phyloP scores from a whole-genome alignment of 805 yeast genomes.

The Zygosaccharomyces lentus region DNA sequence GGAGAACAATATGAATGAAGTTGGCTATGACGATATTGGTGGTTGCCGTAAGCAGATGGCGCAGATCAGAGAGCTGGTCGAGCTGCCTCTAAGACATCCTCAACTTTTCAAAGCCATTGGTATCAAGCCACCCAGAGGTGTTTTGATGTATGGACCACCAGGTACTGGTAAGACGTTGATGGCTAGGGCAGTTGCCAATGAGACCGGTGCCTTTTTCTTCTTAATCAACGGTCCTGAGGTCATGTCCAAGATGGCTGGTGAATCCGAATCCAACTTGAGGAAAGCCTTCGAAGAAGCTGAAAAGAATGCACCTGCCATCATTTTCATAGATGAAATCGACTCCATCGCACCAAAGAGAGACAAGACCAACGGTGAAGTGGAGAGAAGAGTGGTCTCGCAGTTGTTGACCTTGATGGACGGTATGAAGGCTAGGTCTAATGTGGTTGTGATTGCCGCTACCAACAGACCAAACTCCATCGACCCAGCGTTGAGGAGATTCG shows the following conservation, averaged over 20 bases:
- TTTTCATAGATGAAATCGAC: constrained; percentile 97
- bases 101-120: constrained; percentile 97
- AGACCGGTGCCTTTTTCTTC: constrained; percentile 98
- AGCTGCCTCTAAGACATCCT: constrained; percentile 96
- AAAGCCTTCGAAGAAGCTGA: constrained; percentile 99
- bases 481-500: constrained; percentile 81
- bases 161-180: constrained; percentile 99
- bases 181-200: constrained; percentile 99
- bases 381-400: constrained; percentile 98
- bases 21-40: constrained; percentile 98
- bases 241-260: constrained; percentile 99
- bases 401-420: constrained; percentile 98
- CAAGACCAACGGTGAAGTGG: constrained; percentile 99
- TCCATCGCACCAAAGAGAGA: constrained; percentile 99
- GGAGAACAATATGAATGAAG: constrained; percentile 93
- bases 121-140: constrained; percentile 98
- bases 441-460: constrained; percentile 97
- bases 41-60: constrained; percentile 99
- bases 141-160: constrained; percentile 97
- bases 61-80: constrained; percentile 97
- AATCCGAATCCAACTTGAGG: constrained; percentile 93
- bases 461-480: constrained; percentile 72
- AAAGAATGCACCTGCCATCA: constrained; percentile 95
- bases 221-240: constrained; percentile 98
- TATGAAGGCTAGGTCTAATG: constrained; percentile 98